These are phyloP conservation scores for Arthrobotrys conoides DNA, from an alignment of 2,329 filamentous ascomycete genomes.

Conservation along the genomic window DNA sequence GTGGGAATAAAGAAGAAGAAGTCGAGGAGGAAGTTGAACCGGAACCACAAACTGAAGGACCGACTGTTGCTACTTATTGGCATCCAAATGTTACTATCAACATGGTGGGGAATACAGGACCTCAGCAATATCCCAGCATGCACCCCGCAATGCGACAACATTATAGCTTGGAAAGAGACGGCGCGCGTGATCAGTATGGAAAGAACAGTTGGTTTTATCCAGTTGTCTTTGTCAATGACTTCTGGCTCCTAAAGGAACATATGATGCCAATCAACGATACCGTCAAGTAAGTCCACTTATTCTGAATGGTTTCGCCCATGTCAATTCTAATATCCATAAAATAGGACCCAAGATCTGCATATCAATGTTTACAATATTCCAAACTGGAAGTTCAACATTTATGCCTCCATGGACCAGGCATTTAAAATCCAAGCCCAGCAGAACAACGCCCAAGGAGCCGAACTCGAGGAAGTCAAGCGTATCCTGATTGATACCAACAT, in stretches of 20 bases:
- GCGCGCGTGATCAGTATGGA: slow-evolving; percentile 84
- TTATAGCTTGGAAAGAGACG: slow-evolving; percentile 82
- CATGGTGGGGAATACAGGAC: slow-evolving; percentile 84
- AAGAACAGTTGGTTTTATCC: slow-evolving; percentile 95
- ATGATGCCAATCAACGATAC: slow-evolving; percentile 95
- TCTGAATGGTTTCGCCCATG: background rate
- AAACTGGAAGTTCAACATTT: slow-evolving; percentile 89
- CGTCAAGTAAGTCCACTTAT: slow-evolving; percentile 75
- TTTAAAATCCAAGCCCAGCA: slow-evolving; percentile 84
- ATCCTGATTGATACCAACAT: slow-evolving; percentile 94
- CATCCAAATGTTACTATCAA: slow-evolving; percentile 94
- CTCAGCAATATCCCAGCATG: slow-evolving; percentile 76
- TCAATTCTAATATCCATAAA: slow-evolving; percentile 18
- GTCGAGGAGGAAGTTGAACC: slow-evolving; percentile 71
- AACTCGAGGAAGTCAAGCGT: slow-evolving; percentile 98
- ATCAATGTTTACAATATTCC: slow-evolving; percentile 64
- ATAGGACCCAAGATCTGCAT: slow-evolving; percentile 62
- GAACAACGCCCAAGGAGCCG: slow-evolving; percentile 85
- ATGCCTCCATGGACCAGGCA: slow-evolving; percentile 87
- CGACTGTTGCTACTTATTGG: slow-evolving; percentile 87
- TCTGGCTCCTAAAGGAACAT: slow-evolving; percentile 93
- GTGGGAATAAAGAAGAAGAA: slow-evolving; percentile 69
- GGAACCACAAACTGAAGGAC: slow-evolving; percentile 71
- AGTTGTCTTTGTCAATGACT: slow-evolving; percentile 91
- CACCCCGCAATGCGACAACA: slow-evolving; percentile 83